Evolutionary conservation across 352 stramenopile species (phyloP).

Genomic region (Pythium guiyangense): DNA sequence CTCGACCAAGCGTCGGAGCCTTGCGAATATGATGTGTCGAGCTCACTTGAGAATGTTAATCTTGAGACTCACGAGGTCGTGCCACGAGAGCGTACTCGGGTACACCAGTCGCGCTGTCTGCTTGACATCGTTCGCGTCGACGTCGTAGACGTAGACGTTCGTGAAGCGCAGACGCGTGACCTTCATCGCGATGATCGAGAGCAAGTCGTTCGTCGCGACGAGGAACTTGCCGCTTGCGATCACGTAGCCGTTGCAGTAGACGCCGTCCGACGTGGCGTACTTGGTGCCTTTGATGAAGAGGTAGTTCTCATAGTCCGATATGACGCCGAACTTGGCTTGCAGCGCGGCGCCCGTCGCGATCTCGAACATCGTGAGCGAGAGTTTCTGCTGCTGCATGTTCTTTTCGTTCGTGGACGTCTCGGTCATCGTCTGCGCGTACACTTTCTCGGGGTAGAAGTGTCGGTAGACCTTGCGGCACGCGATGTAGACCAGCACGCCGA

Average conservation of each 20-base stretch:
- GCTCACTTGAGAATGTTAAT: neutral
- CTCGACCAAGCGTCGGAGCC: too few species aligned
- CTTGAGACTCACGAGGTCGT: too few species aligned
- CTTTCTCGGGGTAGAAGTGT: neutral
- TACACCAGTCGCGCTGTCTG: neutral
- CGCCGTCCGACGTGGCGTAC: neutral
- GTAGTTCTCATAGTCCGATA: conserved; percentile 1
- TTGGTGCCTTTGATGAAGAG: neutral
- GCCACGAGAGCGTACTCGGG: neutral
- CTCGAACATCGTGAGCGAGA: conserved; percentile 18
- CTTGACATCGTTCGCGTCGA: neutral
- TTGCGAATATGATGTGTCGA: too few species aligned
- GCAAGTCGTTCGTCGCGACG: conserved; percentile 16
- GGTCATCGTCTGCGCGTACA: too few species aligned
- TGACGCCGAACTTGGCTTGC: neutral
- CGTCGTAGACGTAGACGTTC: conserved; percentile 9
- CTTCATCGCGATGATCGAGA: conserved; percentile 11
- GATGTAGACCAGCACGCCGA: too few species aligned
- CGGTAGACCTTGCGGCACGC: conserved; percentile 5
- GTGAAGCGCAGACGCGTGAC: too few species aligned
- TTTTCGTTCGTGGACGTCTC: too few species aligned
- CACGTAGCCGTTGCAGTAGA: conserved; percentile 21
- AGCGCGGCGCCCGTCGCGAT: conserved; percentile 6
- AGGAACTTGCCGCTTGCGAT: conserved; percentile 26
- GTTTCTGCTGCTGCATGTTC: neutral